A percentile compares a stretch with the other conserved stretches of the same genome.
phyloP scores from a whole-genome alignment of 257 asterid genomes.

The Ballota nigra region DNA sequence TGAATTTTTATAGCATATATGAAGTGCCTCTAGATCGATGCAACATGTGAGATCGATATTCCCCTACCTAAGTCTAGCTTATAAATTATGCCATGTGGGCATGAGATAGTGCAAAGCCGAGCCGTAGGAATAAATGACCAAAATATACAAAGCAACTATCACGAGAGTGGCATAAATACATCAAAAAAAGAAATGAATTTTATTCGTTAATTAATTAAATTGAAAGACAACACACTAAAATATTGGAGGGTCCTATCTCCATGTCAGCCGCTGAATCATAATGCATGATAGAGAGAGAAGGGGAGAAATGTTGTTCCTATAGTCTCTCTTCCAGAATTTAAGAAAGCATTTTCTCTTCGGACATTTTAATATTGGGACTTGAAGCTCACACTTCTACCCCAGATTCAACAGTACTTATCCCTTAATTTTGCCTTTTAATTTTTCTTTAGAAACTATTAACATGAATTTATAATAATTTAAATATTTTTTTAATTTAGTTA shows the following conservation, averaged over 20 bases:
- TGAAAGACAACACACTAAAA: neutral
- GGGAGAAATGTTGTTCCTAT: too few species aligned
- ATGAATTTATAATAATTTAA: too few species aligned
- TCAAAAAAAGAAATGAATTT: conserved; percentile 8
- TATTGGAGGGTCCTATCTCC: conserved; percentile 34
- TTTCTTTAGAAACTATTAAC: too few species aligned
- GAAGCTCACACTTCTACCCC: too few species aligned
- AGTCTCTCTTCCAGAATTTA: too few species aligned
- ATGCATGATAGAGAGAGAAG: conserved; percentile 7
- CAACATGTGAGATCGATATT: conserved; percentile 50
- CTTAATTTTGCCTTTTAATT: too few species aligned
- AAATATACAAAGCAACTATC: conserved; percentile 60
- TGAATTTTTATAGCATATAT: neutral
- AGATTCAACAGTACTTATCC: too few species aligned
- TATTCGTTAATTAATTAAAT: neutral
- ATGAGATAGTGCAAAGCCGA: too few species aligned
- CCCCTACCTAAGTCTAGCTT: conserved; percentile 17
- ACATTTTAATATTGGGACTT: too few species aligned
- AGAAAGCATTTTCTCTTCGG: too few species aligned
- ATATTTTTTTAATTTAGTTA: too few species aligned
- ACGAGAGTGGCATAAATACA: conserved; percentile 56
- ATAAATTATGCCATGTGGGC: neutral
- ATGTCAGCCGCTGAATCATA: conserved; percentile 79
- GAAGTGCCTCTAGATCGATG: conserved; percentile 51
- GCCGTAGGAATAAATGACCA: conserved; percentile 15